phyloP scores from a whole-genome alignment of 306 rosid species.

The Quercus alba region DNA sequence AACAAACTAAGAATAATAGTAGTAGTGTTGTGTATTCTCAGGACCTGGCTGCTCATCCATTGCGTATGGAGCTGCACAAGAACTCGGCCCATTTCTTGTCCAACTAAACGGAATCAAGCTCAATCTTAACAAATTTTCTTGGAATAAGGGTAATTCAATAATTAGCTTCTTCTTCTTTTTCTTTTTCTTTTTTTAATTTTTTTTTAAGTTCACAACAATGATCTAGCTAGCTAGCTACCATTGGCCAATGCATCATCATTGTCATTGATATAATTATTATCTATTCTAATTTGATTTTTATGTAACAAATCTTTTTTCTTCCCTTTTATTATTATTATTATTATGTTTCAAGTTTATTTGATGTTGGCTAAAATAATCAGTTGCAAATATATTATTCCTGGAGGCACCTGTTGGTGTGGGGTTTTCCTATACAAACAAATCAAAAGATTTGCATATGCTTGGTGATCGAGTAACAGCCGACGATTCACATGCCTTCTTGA shows the following conservation, averaged over 20 bases:
- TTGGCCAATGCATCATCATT: too few species aligned
- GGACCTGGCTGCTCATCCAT: slow-evolving; percentile 84
- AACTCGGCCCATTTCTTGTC: slow-evolving; percentile 71
- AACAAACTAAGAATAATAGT: too few species aligned
- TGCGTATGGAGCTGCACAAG: slow-evolving; percentile 66
- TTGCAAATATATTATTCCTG: slow-evolving; percentile 60
- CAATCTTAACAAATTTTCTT: slow-evolving; percentile 43
- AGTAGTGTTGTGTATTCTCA: background rate
- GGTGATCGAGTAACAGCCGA: slow-evolving; percentile 54
- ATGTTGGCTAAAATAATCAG: slow-evolving; percentile 20
- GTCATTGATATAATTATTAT: background rate
- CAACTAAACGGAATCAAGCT: slow-evolving; percentile 24
- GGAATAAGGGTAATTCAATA: slow-evolving; percentile 50
- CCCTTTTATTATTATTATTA: too few species aligned
- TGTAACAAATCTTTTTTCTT: background rate
- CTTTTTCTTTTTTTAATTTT: background rate
- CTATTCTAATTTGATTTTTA: background rate
- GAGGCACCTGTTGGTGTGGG: slow-evolving; percentile 84
- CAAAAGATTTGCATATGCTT: slow-evolving; percentile 41
- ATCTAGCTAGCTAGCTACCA: too few species aligned
- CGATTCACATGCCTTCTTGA: slow-evolving; percentile 55
- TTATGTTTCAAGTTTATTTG: background rate
- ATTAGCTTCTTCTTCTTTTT: too few species aligned
- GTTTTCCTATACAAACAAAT: slow-evolving; percentile 60
- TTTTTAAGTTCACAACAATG: background rate